Base-by-base conservation (phyloP, 2,329 filamentous ascomycete species). In the Monascus ruber region DNA sequence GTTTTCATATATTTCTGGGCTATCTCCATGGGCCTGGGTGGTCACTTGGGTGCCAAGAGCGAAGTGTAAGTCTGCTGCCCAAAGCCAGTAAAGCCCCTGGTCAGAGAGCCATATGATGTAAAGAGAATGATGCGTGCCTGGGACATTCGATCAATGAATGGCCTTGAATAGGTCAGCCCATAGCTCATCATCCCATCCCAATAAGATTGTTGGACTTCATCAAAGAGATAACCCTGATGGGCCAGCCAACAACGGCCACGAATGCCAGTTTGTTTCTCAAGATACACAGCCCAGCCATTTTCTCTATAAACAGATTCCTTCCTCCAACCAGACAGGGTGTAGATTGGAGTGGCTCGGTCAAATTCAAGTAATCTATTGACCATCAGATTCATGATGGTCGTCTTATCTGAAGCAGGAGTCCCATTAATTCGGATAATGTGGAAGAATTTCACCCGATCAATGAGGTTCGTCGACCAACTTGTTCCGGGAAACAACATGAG, bases 171-270 rank as follows among this genome's bases (percentile, higher is more conserved):
- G 26, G 6, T 33, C 33, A 10, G 38, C 5, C 43, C 41, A 44
- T 17, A 48, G 28, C n/a, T 31, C 7, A 3, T 10, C 4, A 9
- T 46, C 40, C 40, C 4, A 9, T 46, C 40, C 40, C 39, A 40
- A 26, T 44, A 46, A n/a, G 40, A 35, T 26, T 38, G 6, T 31
- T 46, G 43, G 2, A 43, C 46, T 24, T 48, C 42, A 34, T 48
- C 46, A 34, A 48, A 31, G 1, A 48, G 32, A 34, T 41, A 48
- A 7, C 31, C 46, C 5, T 10, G 24, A 26, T 42, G 28, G 3
- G 6, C 38, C 10, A 31, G 10, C 42, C 43, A 46, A 10, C 8
- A 1, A 10, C 29, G 8, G 26, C 43, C 46, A 29, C 38, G 26
- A 29, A 40, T 24, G 10, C 46, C 43, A 8, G 41, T 46, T 33